Percentiles rank a stretch among this genome's conserved stretches.
Conservation (phyloP, 2,329 filamentous ascomycete species). For the Dactylella cylindrospora region DNA sequence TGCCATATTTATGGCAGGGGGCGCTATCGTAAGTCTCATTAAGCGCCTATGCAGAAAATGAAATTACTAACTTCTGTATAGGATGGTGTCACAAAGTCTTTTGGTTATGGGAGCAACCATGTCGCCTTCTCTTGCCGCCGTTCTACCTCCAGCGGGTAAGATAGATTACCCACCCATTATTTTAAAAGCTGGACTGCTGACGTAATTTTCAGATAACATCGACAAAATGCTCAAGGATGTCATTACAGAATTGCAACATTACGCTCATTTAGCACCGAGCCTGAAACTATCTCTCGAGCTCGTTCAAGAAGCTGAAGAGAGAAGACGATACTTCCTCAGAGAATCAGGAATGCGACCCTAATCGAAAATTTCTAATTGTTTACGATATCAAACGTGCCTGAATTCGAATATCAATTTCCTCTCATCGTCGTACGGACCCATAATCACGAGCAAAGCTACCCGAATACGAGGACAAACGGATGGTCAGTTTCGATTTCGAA, state of each 20-base stretch:
- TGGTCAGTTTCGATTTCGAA: no score
- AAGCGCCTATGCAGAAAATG: neutral
- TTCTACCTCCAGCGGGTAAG: constrained; percentile 59
- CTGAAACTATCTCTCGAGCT: constrained; percentile 76
- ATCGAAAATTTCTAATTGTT: no score
- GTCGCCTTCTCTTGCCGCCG: constrained; percentile 69
- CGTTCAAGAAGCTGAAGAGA: constrained; percentile 73
- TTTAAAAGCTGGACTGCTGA: neutral
- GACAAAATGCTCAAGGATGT: constrained; percentile 78
- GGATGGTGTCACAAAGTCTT: constrained; percentile 75
- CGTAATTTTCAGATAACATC: constrained; percentile 55
- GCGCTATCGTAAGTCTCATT: constrained; percentile 61
- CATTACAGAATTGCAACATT: constrained; percentile 71
- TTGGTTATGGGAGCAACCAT: constrained; percentile 83
- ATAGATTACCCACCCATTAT: constrained; percentile 46
- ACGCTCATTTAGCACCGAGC: constrained; percentile 74
- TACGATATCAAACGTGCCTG: no score
- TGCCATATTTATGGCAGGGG: constrained; percentile 84
- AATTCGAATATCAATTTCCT: no score
- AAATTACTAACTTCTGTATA: constrained; percentile 8
- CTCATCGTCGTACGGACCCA: no score
- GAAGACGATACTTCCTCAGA: constrained; percentile 65
- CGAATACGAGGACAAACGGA: no score
- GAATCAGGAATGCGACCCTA: constrained; percentile 50
- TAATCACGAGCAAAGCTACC: no score